Conservation (phyloP, 306 rosid species). For the Pyrus pyrifolia region DNA sequence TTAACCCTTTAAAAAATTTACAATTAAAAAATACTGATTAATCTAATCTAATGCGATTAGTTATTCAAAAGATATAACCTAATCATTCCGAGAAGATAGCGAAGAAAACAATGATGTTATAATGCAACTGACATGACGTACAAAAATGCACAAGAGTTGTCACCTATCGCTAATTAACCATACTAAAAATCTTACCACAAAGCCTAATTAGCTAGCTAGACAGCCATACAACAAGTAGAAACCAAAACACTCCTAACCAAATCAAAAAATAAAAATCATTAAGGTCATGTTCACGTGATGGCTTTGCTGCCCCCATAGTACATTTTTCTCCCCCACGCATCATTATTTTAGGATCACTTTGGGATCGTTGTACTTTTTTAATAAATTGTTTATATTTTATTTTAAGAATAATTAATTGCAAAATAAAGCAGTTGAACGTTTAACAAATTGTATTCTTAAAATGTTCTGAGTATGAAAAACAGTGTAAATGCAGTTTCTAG, state of each 20-base stretch:
- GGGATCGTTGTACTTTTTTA: too few relatives aligned
- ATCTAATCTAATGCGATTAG: not conserved
- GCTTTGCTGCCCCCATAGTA: conserved; percentile 12
- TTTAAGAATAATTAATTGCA: too few relatives aligned
- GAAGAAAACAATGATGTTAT: conserved; percentile 43
- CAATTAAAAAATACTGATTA: not conserved
- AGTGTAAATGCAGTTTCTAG: too few relatives aligned
- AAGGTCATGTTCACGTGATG: conserved; percentile 26
- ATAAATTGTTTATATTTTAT: too few relatives aligned
- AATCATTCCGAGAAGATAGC: conserved; percentile 24
- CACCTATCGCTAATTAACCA: conserved; percentile 27
- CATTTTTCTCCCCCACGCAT: not conserved
- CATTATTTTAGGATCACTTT: too few relatives aligned
- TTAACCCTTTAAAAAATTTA: not conserved
- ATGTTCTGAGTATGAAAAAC: too few relatives aligned
- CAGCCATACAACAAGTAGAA: conserved; percentile 17
- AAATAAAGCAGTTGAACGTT: too few relatives aligned
- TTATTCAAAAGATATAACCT: not conserved
- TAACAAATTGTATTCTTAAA: too few relatives aligned
- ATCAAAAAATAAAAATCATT: not conserved
- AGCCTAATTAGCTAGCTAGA: conserved; percentile 11
- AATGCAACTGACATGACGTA: conserved; percentile 33
- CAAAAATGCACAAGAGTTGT: conserved; percentile 22
- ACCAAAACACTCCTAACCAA: not conserved
- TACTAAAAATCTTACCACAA: conserved; percentile 18